A percentile compares a stretch with the other conserved stretches of the same genome.
These are phyloP conservation scores for Talaromyces liani DNA, from an alignment of 495 filamentous ascomycete genomes.

Conservation along the genomic window DNA sequence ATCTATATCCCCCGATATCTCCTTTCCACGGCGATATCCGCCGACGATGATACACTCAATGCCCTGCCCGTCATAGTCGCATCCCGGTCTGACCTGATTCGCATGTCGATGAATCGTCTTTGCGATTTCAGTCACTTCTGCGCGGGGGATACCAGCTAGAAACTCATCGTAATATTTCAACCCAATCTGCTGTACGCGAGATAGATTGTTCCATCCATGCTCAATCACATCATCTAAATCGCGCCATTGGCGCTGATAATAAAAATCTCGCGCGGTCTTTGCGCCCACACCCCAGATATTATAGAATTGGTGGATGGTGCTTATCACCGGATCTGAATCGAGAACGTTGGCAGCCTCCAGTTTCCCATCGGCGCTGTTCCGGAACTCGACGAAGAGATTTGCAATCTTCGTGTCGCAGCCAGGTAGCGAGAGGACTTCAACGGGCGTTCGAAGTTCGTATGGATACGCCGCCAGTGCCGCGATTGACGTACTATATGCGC, in stretches of 20 bases:
- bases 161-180: constrained; percentile 96
- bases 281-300: constrained; percentile 88
- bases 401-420: constrained; percentile 80
- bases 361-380: constrained; percentile 41
- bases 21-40: constrained; percentile 79
- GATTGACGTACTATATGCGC: constrained; percentile 86
- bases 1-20: constrained; percentile 71
- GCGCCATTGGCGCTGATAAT: constrained; percentile 65
- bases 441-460: constrained; percentile 39
- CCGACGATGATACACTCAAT: constrained; percentile 74
- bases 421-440: constrained; percentile 65
- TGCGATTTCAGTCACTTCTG: constrained; percentile 67
- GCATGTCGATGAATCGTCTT: constrained; percentile 56
- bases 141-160: constrained; percentile 56
- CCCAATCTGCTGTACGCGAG: constrained; percentile 83
- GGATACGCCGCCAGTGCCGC: constrained; percentile 81
- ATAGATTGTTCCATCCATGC: constrained; percentile 67
- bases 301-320: constrained; percentile 60
- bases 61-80: constrained; percentile 21
- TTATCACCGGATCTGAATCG: constrained; percentile 55
- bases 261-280: constrained; percentile 75
- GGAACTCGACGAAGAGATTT: constrained; percentile 70
- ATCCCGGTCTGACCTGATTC: constrained; percentile 31
- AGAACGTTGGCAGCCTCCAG: constrained; percentile 57
- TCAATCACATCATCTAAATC: constrained; percentile 80